phyloP scores from a whole-genome alignment of 1,284 basidiomycete species.

The Porodaedalea pini region DNA sequence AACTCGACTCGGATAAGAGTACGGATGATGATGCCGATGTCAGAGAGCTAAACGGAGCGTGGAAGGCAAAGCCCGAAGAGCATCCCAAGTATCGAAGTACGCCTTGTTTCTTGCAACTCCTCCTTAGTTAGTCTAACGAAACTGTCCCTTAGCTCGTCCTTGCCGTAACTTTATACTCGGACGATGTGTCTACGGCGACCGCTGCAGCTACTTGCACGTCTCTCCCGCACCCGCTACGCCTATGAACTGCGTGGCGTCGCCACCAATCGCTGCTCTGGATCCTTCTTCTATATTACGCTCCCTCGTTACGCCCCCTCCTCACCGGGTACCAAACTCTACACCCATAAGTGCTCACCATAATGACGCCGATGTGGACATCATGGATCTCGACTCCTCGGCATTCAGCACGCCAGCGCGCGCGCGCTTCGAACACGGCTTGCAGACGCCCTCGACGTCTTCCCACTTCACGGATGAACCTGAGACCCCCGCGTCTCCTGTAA shows the following conservation, averaged over 20 bases:
- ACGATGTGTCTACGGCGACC: conserved; percentile 28
- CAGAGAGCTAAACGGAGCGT: conserved; percentile 22
- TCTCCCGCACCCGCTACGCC: conserved; percentile 1
- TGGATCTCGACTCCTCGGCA: background rate
- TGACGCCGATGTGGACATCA: background rate
- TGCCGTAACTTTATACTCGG: conserved; percentile 31
- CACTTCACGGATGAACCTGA: background rate
- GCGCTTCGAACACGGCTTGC: background rate
- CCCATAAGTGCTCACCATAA: background rate
- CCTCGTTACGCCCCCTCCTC: conserved; percentile 7
- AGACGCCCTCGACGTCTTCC: conserved; percentile 10
- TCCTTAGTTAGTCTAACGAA: background rate
- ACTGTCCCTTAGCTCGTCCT: conserved; percentile 25
- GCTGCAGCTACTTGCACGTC: conserved; percentile 29
- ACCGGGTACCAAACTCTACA: background rate
- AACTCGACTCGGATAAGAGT: conserved; percentile 1
- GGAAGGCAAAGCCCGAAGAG: conserved; percentile 21
- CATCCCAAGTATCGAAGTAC: conserved; percentile 26
- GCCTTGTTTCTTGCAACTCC: conserved; percentile 20
- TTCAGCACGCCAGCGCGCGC: background rate
- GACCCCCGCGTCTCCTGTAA: conserved; percentile 4
- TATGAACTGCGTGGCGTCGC: conserved; percentile 1
- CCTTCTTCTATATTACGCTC: background rate
- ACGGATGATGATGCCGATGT: conserved; percentile 20
- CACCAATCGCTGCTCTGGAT: background rate